Conservation (phyloP, 2,329 filamentous ascomycete genomes). For the Dactylellina parvicollis region DNA sequence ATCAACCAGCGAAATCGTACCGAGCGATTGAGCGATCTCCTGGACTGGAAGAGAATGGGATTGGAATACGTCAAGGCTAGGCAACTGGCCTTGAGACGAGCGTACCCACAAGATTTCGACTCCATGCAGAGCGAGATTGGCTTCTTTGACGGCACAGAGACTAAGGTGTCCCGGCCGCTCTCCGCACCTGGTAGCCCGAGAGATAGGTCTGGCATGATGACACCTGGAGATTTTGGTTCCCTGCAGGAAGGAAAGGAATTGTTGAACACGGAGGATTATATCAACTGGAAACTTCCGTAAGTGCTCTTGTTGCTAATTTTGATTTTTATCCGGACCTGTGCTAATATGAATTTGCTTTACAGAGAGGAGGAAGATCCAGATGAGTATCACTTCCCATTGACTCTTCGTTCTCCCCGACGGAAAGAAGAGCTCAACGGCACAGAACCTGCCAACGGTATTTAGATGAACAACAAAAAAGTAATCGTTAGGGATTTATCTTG, state of each 20-base stretch:
- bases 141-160: constrained; percentile 89
- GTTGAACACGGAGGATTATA: constrained; percentile 94
- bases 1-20: constrained; percentile 99
- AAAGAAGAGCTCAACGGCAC: constrained; percentile 30
- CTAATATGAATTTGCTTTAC: constrained; percentile 20
- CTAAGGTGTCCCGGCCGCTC: constrained; percentile 93
- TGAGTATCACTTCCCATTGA: constrained; percentile 77
- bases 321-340: neutral
- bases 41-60: constrained; percentile 99
- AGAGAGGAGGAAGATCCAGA: constrained; percentile 94
- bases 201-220: constrained; percentile 97
- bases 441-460: constrained; percentile 10
- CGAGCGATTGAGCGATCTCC: constrained; percentile 88
- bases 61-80: constrained; percentile 99
- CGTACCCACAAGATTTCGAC: constrained; percentile 87
- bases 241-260: constrained; percentile 94
- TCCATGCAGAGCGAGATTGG: constrained; percentile 75
- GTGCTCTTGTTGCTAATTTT: constrained; percentile 62
- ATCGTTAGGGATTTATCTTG: no score
- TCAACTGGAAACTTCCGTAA: constrained; percentile 97
- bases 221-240: constrained; percentile 95
- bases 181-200: constrained; percentile 93
- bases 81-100: constrained; percentile 87
- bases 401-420: constrained; percentile 64
- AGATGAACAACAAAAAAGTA: no score